Evolutionary conservation across 495 filamentous ascomycete species (phyloP).

Genomic region (Xylaria sp.): DNA sequence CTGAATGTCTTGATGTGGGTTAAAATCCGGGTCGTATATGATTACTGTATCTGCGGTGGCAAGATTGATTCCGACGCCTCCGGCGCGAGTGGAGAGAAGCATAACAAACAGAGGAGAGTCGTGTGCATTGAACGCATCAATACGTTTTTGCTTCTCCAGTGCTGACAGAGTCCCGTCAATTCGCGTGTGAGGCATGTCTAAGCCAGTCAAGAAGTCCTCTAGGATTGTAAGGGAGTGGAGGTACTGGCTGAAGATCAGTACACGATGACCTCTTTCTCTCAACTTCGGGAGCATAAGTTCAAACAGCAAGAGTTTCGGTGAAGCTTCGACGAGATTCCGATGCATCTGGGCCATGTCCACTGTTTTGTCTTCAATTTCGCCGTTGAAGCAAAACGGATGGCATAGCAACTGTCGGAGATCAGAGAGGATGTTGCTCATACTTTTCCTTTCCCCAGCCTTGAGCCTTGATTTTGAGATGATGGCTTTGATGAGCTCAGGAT

Average conservation of each 20-base stretch:
- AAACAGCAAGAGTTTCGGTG: conserved; percentile 85
- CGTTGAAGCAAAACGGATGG: conserved; percentile 93
- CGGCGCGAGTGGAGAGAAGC: conserved; percentile 89
- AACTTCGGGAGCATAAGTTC: conserved; percentile 92
- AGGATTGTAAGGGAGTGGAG: conserved; percentile 85
- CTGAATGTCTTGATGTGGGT: conserved; percentile 97
- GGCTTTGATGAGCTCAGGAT: conserved; percentile 84
- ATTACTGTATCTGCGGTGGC: conserved; percentile 98
- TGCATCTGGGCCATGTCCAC: conserved; percentile 60
- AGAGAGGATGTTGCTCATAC: conserved; percentile 91
- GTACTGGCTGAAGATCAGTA: conserved; percentile 97
- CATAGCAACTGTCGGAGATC: conserved; percentile 94
- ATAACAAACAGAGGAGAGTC: conserved; percentile 86
- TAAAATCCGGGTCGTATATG: conserved; percentile 97
- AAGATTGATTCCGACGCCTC: conserved; percentile 96
- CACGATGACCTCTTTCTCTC: conserved; percentile 84
- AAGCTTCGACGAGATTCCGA: conserved; percentile 87
- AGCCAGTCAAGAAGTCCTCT: conserved; percentile 84
- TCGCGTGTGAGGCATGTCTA: conserved; percentile 74
- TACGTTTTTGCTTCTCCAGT: conserved; percentile 88
- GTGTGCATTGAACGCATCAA: conserved; percentile 90
- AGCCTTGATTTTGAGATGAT: conserved; percentile 74
- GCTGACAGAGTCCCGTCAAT: conserved; percentile 84
- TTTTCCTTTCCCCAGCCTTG: conserved; percentile 73
- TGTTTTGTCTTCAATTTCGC: conserved; percentile 82